phyloP scores from a whole-genome alignment of 2,329 filamentous ascomycete species.

The Aspergillus proliferans region DNA sequence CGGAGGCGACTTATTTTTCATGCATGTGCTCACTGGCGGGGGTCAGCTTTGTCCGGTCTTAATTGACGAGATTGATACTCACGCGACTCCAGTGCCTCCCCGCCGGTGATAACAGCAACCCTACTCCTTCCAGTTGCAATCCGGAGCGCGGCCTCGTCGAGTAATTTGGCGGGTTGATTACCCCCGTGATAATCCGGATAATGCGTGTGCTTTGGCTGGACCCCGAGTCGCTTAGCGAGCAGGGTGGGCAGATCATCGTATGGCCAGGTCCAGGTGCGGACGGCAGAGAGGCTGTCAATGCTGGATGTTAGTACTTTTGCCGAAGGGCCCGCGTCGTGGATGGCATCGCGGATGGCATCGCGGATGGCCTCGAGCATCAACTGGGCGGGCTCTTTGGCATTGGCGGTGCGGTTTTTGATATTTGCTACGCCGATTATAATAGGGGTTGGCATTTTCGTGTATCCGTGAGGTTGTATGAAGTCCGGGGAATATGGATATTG shows the following conservation, averaged over 20 bases:
- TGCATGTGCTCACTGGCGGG: constrained; percentile 47
- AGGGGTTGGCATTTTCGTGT: constrained; percentile 29
- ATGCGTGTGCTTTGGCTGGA: constrained; percentile 43
- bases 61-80: constrained; percentile 12
- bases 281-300: constrained; percentile 56
- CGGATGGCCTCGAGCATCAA: constrained; percentile 54
- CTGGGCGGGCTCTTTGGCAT: constrained; percentile 54
- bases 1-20: constrained; percentile 49
- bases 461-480: neutral
- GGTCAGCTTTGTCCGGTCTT: constrained; percentile 8
- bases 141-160: constrained; percentile 58
- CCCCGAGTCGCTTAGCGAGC: constrained; percentile 45
- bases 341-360: constrained; percentile 29
- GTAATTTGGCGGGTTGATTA: constrained; percentile 55
- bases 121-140: constrained; percentile 50
- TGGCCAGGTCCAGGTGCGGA: constrained; percentile 51
- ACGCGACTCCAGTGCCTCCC: constrained; percentile 57
- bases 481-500: neutral
- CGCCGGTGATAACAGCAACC: constrained; percentile 56
- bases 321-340: constrained; percentile 44
- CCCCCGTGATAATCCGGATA: constrained; percentile 55
- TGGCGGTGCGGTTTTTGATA: constrained; percentile 52
- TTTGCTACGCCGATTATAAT: constrained; percentile 60
- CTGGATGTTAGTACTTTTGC: constrained; percentile 32
- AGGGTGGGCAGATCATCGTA: constrained; percentile 55